These are phyloP conservation scores for Fusarium falciforme DNA, from an alignment of 2,329 filamentous ascomycete genomes.

Conservation along the genomic window DNA sequence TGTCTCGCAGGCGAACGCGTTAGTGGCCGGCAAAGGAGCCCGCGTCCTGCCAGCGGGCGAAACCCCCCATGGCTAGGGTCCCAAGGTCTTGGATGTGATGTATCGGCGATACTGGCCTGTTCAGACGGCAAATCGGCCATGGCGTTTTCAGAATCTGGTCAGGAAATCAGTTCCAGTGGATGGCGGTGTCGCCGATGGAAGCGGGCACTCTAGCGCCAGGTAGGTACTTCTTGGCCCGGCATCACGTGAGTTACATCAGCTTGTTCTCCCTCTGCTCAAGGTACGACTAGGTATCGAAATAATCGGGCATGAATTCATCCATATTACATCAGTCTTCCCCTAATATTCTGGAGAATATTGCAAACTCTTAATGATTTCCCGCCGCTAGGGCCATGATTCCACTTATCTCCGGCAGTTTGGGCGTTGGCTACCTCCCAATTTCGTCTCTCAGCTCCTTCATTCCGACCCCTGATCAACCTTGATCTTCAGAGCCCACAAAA, in stretches of 20 bases:
- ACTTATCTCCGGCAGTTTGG: background rate
- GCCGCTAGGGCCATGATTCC: conserved; percentile 6
- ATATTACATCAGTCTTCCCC: background rate
- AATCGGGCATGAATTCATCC: conserved; percentile 1
- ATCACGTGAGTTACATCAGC: conserved; percentile 7
- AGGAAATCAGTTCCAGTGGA: background rate
- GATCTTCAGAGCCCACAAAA: background rate
- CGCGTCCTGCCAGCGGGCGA: conserved; percentile 9
- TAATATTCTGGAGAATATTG: background rate
- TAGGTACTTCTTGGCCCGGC: conserved; percentile 1
- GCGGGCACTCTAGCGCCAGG: too few relatives aligned
- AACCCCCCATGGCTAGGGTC: conserved; percentile 25
- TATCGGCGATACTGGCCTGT: conserved; percentile 1
- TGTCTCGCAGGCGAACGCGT: conserved; percentile 37
- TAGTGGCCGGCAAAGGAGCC: conserved; percentile 34
- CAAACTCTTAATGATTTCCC: background rate
- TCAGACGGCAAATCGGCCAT: conserved; percentile 8
- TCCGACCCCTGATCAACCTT: conserved; percentile 9
- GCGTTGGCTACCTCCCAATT: conserved; percentile 37
- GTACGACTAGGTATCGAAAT: background rate
- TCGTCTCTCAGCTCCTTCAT: conserved; percentile 20
- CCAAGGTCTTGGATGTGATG: conserved; percentile 24
- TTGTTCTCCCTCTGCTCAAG: background rate
- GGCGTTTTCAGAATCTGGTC: background rate
- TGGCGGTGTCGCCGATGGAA: conserved; percentile 9